phyloP scores from a whole-genome alignment of 2,329 filamentous ascomycete genomes.

The Orbilia ellipsospora region DNA sequence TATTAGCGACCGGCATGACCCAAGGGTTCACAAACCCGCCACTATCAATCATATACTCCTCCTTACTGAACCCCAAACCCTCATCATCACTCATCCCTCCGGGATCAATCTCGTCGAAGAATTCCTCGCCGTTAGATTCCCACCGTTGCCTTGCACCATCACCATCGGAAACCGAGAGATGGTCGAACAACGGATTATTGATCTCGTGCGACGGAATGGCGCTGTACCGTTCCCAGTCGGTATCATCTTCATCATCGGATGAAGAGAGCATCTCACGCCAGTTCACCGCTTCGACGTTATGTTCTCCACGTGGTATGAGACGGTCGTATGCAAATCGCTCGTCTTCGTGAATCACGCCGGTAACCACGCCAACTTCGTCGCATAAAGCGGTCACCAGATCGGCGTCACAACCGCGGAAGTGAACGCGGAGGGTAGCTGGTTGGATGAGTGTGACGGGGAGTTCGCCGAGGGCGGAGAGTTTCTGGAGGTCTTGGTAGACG shows the following conservation, averaged over 20 bases:
- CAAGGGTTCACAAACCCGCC: constrained; percentile 52
- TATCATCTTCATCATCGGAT: constrained; percentile 36
- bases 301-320: constrained; percentile 26
- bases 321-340: constrained; percentile 61
- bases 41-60: constrained; percentile 50
- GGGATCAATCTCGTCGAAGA: constrained; percentile 48
- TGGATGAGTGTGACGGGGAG: constrained; percentile 80
- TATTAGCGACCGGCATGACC: constrained; percentile 48
- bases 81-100: constrained; percentile 20
- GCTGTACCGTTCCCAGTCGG: constrained; percentile 50
- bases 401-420: constrained; percentile 90
- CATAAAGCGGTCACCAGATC: constrained; percentile 84
- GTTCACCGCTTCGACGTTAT: constrained; percentile 28
- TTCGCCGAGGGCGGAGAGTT: constrained; percentile 80
- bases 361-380: constrained; percentile 83
- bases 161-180: constrained; percentile 38
- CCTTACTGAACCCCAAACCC: constrained; percentile 28
- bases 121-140: constrained; percentile 31
- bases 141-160: constrained; percentile 15
- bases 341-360: constrained; percentile 83
- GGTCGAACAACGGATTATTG: constrained; percentile 44
- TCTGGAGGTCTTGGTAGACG: constrained; percentile 82
- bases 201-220: constrained; percentile 51
- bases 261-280: constrained; percentile 54
- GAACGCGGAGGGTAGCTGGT: constrained; percentile 75